Evolutionary conservation across 139 green algal species (phyloP), one percentile per base, ranked within the genome.

Genomic region (Volvox reticuliferus): DNA sequence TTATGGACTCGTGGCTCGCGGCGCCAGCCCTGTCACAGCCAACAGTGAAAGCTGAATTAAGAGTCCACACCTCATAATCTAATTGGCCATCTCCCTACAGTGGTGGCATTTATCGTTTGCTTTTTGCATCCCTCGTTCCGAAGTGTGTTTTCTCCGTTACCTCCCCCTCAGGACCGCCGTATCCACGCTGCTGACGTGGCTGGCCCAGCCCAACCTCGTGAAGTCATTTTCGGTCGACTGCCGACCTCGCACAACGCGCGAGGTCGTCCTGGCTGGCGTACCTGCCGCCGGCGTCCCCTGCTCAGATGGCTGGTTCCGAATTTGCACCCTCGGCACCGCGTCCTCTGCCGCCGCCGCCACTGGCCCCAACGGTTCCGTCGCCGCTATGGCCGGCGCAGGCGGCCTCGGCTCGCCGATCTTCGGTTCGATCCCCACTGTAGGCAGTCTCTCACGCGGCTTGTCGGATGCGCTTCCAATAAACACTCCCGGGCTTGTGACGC

Each of bases 261-360:
- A 90, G 55, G 86, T 71, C 0, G 73, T 32, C 21, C 55, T 90
- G 55, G 86, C 75, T 6, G 73, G 50, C 19, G 12, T 32, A 1
- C 86, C 86, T 30, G 55, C 75, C 6, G 26, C 73, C 73, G 85
- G 79, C 75, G 63, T 93, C 18, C 89, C 92, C 24, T 17, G 24
- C 36, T 65, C 86, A 1, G 87, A 93, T n/a, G 92, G 90, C 90
- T 94, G 92, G 92, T 94, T 93, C 90, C 68, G 90, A 6, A 71
- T 68, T 33, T 93, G 89, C 77, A 82, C 82, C 37, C 17, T 33
- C 30, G 86, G 88, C 65, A 62, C 88, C 0, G 78, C 68, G 13
- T 37, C 65, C 61, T 35, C 36, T n/a, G 30, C 85, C 69, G n/a
- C 22, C 71, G 30, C 37, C 37, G 28, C 22, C 33, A 20, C 79